phyloP scores from a whole-genome alignment of 208 protist species.

The Trypanosoma cruzi region DNA sequence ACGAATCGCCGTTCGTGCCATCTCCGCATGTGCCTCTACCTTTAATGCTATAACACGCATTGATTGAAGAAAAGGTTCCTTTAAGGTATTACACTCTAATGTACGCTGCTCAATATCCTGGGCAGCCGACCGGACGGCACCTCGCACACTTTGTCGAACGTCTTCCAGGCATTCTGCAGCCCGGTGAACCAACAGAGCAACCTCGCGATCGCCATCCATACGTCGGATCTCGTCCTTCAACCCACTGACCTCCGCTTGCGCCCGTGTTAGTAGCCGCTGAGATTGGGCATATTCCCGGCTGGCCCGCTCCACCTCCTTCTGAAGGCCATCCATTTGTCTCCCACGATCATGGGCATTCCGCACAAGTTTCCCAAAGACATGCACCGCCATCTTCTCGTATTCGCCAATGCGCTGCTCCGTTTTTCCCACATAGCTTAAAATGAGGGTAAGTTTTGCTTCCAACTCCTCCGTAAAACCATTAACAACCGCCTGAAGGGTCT shows the following conservation, averaged over 20 bases:
- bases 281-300: conserved; percentile 7
- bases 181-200: conserved; percentile 7
- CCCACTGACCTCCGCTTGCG: conserved; percentile 11
- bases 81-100: conserved; percentile 25
- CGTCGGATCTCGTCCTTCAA: conserved; percentile 22
- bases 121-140: conserved; percentile 11
- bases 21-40: conserved; percentile 57
- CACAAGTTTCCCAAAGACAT: not conserved
- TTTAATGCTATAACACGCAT: conserved; percentile 48
- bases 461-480: conserved; percentile 14
- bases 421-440: conserved; percentile 5
- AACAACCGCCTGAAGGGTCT: conserved; percentile 4
- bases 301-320: not conserved
- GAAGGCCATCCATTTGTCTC: not conserved
- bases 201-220: conserved; percentile 14
- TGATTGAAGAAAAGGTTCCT: conserved; percentile 37
- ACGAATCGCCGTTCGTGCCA: conserved; percentile 4
- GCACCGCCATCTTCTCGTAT: not conserved
- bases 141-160: conserved; percentile 12
- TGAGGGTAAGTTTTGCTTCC: conserved; percentile 10
- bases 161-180: conserved; percentile 23
- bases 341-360: not conserved
- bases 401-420: conserved; percentile 16
- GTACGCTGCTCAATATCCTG: conserved; percentile 12
- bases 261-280: not conserved